These are phyloP conservation scores for Pseudopyricularia javanii DNA, from an alignment of 2,329 filamentous ascomycete genomes.

Conservation along the genomic window DNA sequence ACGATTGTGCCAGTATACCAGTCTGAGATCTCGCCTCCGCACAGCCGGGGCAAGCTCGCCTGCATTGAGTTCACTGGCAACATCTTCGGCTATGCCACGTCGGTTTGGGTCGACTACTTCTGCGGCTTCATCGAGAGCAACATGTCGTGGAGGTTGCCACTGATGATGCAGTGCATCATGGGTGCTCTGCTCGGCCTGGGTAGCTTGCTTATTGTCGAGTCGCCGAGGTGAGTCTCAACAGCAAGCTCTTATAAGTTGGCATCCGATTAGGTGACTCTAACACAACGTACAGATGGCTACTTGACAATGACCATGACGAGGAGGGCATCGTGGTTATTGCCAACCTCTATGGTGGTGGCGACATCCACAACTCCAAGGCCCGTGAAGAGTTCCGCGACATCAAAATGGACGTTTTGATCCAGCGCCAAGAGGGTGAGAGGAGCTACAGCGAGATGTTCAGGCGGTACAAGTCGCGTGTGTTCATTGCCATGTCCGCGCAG, in stretches of 20 bases:
- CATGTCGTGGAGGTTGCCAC: slow-evolving; percentile 79
- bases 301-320: slow-evolving; percentile 96
- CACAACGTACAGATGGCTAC: slow-evolving; percentile 60
- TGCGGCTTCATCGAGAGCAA: slow-evolving; percentile 81
- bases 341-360: slow-evolving; percentile 89
- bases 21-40: slow-evolving; percentile 89
- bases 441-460: slow-evolving; percentile 91
- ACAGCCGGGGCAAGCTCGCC: slow-evolving; percentile 88
- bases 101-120: slow-evolving; percentile 98
- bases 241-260: slow-evolving; percentile 1
- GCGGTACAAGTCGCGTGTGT: slow-evolving; percentile 80
- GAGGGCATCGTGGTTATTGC: slow-evolving; percentile 98
- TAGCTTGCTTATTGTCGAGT: slow-evolving; percentile 90
- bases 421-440: slow-evolving; percentile 89
- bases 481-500: slow-evolving; percentile 98
- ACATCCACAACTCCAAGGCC: slow-evolving; percentile 86
- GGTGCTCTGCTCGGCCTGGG: slow-evolving; percentile 73
- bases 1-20: slow-evolving; percentile 92
- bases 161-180: slow-evolving; percentile 92
- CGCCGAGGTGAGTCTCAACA: slow-evolving; percentile 58
- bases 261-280: slow-evolving; percentile 11
- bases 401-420: slow-evolving; percentile 91
- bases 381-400: slow-evolving; percentile 96
- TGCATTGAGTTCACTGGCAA: slow-evolving; percentile 98
- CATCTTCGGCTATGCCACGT: slow-evolving; percentile 88